Evolutionary conservation across 257 asterid genomes (phyloP), one percentile per base, ranked within the genome.

Genomic region (Solanum gracilifrons): DNA sequence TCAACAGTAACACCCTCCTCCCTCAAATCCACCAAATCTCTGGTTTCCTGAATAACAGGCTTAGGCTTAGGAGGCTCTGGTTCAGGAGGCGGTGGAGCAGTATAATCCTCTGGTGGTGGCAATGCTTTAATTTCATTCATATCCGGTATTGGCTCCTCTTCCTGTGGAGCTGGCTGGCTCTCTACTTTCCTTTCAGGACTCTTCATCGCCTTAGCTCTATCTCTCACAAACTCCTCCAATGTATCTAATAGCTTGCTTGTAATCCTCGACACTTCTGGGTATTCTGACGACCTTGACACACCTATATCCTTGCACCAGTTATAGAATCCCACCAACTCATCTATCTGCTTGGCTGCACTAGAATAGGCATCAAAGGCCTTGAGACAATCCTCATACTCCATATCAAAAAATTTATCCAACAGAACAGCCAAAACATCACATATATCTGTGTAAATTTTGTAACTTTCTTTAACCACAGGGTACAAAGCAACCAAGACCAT

Each of bases 1-100:
- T 95, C 98, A n/a, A 95, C 97, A 16, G 90, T 94, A 86, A 88
- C 88, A 43, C 95, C 97, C 87, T 92, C 98, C 13, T 94, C 96
- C 89, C 98, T 93, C 90, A 95, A 90, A 89, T 94, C 98, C 75
- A 94, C 87, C 87, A 95, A 88, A 92, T 94, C 95, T n/a, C 95
- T 90, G 2, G 92, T 85, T 64, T 90, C 93, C 75, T 89, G 93
- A 51, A 87, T 87, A 4, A 29, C 89, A 2, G 95, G 90, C 91
- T 92, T 90, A 2, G 95, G 90, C 91, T 93, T 90, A 12, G 93
- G 90, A 21, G 93, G 93, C 91, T 93, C 93, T 0, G 95, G 96
- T 89, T 90, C 92, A 25, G 95, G 92, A n/a, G 93, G 90, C 0
- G 97, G 96, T 5, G 94, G 92, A 0, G 98, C 94, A n/a, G 87